phyloP scores from a whole-genome alignment of 2,329 filamentous ascomycete species.

The Zasmidium cellare region DNA sequence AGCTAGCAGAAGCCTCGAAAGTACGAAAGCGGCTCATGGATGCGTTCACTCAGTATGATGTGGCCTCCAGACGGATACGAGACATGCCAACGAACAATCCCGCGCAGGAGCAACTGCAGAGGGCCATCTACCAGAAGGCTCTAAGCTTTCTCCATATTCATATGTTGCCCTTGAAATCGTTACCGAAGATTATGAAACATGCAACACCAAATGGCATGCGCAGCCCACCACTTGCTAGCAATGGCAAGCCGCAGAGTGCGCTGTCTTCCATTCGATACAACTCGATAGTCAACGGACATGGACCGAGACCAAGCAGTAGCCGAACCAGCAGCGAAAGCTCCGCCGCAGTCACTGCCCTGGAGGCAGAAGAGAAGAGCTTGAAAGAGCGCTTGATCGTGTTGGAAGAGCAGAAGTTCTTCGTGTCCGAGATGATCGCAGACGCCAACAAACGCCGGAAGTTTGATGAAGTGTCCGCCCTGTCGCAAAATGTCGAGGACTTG shows the following conservation, averaged over 20 bases:
- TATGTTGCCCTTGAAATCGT: conserved; percentile 75
- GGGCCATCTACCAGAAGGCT: conserved; percentile 78
- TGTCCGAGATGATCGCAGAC: conserved; percentile 78
- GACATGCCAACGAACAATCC: conserved; percentile 72
- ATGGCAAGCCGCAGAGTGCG: conserved; percentile 42
- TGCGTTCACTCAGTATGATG: conserved; percentile 83
- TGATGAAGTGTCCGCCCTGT: conserved; percentile 80
- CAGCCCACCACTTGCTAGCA: conserved; percentile 22
- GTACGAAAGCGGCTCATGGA: conserved; percentile 88
- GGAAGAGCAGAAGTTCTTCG: conserved; percentile 88
- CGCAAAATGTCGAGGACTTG: conserved; percentile 78
- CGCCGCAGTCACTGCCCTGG: conserved; percentile 61
- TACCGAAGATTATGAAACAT: conserved; percentile 53
- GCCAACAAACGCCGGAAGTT: conserved; percentile 76
- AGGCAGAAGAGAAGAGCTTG: conserved; percentile 80
- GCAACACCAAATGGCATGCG: conserved; percentile 52
- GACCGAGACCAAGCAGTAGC: conserved; percentile 44
- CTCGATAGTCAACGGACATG: conserved; percentile 47
- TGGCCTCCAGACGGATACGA: conserved; percentile 75
- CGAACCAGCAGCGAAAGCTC: conserved; percentile 49
- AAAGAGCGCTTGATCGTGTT: conserved; percentile 79
- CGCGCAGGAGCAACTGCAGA: conserved; percentile 74
- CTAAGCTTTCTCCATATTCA: conserved; percentile 83
- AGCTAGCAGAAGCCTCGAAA: conserved; percentile 83
- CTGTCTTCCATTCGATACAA: conserved; percentile 63